Evolutionary conservation across 2,329 filamentous ascomycete species (phyloP).

Genomic region (Aspergillus pseudoterreus): DNA sequence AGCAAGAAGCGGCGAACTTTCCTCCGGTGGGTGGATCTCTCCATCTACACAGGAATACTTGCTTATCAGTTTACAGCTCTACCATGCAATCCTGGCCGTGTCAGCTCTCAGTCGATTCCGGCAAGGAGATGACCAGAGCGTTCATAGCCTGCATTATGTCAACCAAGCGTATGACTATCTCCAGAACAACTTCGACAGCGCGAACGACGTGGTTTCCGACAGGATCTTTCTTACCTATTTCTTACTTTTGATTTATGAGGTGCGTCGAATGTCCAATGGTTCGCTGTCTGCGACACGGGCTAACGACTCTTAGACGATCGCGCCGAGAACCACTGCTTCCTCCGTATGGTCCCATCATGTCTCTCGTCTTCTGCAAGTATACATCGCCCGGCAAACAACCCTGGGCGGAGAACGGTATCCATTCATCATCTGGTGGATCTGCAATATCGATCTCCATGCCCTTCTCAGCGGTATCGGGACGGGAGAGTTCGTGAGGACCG

Average conservation of each 20-base stretch:
- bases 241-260: conserved; percentile 55
- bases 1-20: conserved; percentile 47
- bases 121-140: conserved; percentile 42
- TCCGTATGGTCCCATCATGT: conserved; percentile 55
- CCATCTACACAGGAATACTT: not conserved
- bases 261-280: conserved; percentile 23
- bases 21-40: conserved; percentile 45
- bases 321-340: conserved; percentile 43
- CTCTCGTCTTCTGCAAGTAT: conserved; percentile 49
- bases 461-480: conserved; percentile 50
- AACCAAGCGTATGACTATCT: conserved; percentile 51
- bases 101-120: conserved; percentile 51
- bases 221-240: conserved; percentile 57
- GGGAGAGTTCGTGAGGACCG: conserved; percentile 48
- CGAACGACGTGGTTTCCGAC: conserved; percentile 53
- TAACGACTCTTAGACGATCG: conserved; percentile 37
- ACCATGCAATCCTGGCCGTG: conserved; percentile 58
- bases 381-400: conserved; percentile 46
- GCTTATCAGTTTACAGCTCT: conserved; percentile 39
- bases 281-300: not conserved
- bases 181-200: conserved; percentile 41
- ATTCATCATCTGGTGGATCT: conserved; percentile 53
- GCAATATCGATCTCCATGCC: conserved; percentile 54
- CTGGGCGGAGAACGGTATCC: conserved; percentile 45
- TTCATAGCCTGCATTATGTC: conserved; percentile 54